phyloP scores from a whole-genome alignment of 805 yeast genomes.

The Kuraishia borneana region DNA sequence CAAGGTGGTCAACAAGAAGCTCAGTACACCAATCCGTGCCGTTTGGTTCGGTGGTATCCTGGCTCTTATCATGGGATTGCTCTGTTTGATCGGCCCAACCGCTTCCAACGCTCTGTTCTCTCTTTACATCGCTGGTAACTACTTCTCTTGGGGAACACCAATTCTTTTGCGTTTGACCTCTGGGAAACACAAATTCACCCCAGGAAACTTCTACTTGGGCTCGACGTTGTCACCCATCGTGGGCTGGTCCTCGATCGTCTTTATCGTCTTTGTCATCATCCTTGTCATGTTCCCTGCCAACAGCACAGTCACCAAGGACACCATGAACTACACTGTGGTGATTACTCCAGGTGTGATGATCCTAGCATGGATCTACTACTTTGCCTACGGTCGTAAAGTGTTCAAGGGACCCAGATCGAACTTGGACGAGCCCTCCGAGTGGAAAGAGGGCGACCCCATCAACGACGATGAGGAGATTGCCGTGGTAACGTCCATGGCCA shows the following conservation, averaged over 20 bases:
- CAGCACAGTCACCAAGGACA: slow-evolving; percentile 17
- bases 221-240: slow-evolving; percentile 18
- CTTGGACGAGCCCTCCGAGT: slow-evolving; percentile 9
- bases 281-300: slow-evolving; percentile 28
- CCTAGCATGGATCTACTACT: slow-evolving; percentile 11
- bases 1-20: slow-evolving; percentile 27
- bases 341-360: slow-evolving; percentile 21
- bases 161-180: slow-evolving; percentile 26
- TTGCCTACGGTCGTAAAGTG: slow-evolving; percentile 11
- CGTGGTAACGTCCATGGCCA: slow-evolving; percentile 10
- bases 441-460: slow-evolving; percentile 11
- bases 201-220: slow-evolving; percentile 33
- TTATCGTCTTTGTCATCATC: slow-evolving; percentile 18
- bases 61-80: slow-evolving; percentile 25
- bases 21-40: slow-evolving; percentile 33
- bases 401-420: slow-evolving; percentile 17
- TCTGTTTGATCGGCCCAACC: slow-evolving; percentile 27
- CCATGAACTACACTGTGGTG: slow-evolving; percentile 25
- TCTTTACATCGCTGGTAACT: slow-evolving; percentile 31
- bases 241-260: slow-evolving; percentile 20
- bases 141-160: slow-evolving; percentile 33
- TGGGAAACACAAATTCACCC: slow-evolving; percentile 27
- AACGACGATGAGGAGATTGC: slow-evolving; percentile 9
- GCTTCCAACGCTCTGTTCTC: slow-evolving; percentile 39
- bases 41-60: slow-evolving; percentile 26